Conservation (phyloP, 176 grass and related monocot species). For the Triticum aestivum region IWGSC_CS_RefSeq_v2.1 NC_057813.1:235635745-235636244, state of each 20-base stretch:
- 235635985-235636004: slow-evolving; percentile 61
- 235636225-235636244: slow-evolving; percentile 15
- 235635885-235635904: slow-evolving; percentile 53
- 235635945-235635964: slow-evolving; percentile 50
- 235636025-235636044: slow-evolving; percentile 32
- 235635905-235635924: slow-evolving; percentile 42
- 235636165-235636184: slow-evolving; percentile 71
- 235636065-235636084: slow-evolving; percentile 67
- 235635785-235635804: slow-evolving; percentile 90
- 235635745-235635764: slow-evolving; percentile 76
- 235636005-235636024: slow-evolving; percentile 65
- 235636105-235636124: slow-evolving; percentile 66
- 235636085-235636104: slow-evolving; percentile 77
- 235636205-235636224: slow-evolving; percentile 24
- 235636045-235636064: slow-evolving; percentile 76
- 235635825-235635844: slow-evolving; percentile 74
- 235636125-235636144: slow-evolving; percentile 75
- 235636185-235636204: slow-evolving; percentile 75
- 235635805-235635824: slow-evolving; percentile 90
- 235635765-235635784: slow-evolving; percentile 76
- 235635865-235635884: slow-evolving; percentile 47
- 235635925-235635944: slow-evolving; percentile 49
- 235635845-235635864: slow-evolving; percentile 96
- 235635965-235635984: slow-evolving; percentile 55
- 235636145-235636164: slow-evolving; percentile 51